Percentiles rank a stretch among this genome's conserved stretches.
Evolutionary conservation across 140 eudicot species (phyloP).

Genomic region (Oenanthe javanica): DNA sequence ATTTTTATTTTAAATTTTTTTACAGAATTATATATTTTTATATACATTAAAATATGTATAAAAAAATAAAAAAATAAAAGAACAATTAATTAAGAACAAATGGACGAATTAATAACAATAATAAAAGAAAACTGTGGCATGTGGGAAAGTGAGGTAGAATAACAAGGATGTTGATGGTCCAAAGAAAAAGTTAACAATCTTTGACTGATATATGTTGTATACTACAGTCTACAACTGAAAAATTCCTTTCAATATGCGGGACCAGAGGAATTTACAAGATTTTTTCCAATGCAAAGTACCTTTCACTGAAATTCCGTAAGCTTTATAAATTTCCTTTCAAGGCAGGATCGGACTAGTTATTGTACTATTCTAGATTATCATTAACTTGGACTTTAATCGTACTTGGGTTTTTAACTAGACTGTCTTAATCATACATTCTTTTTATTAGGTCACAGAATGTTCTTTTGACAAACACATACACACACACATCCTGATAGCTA

Average conservation of each 20-base stretch:
- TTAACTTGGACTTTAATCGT: not conserved
- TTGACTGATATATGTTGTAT: not conserved
- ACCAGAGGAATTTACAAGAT: not conserved
- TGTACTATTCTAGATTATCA: not conserved
- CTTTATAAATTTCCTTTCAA: not conserved
- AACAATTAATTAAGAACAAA: too few species aligned
- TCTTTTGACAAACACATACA: not conserved
- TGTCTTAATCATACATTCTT: not conserved
- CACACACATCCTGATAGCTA: not conserved
- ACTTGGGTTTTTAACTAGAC: not conserved
- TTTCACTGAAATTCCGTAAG: slow-evolving; percentile 1
- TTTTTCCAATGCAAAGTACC: not conserved
- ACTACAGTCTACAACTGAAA: not conserved
- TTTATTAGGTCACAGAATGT: not conserved
- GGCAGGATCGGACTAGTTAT: not conserved
- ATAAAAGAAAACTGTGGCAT: too few species aligned
- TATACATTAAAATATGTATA: too few species aligned
- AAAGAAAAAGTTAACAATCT: not conserved
- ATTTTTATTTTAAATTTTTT: too few species aligned
- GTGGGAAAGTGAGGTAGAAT: too few species aligned
- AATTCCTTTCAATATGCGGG: not conserved
- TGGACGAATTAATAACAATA: too few species aligned
- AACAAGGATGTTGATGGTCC: not conserved
- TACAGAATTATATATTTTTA: too few species aligned
- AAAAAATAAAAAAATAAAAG: too few species aligned